phyloP scores from a whole-genome alignment of 1,139 yeast species.

The Yamadazyma blattariae region DNA sequence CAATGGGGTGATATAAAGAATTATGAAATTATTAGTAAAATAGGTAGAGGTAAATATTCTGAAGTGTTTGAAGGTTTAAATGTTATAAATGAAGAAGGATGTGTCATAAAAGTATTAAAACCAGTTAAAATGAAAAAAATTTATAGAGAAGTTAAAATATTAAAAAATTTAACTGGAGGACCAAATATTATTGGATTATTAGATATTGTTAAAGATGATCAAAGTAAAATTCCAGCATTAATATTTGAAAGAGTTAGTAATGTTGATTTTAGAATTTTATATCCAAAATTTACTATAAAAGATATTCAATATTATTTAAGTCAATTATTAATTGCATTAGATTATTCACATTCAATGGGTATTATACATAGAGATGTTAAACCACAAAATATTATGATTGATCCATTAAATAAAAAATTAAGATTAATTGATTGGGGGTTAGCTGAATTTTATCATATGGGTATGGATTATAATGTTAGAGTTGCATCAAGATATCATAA shows the following conservation, averaged over 20 bases:
- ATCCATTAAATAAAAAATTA: constrained; percentile 58
- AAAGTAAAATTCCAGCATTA: constrained; percentile 70
- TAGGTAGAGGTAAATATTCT: constrained; percentile 96
- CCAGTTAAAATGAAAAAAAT: constrained; percentile 81
- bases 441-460: constrained; percentile 78
- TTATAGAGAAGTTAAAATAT: constrained; percentile 70
- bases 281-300: constrained; percentile 59
- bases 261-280: constrained; percentile 68
- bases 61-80: constrained; percentile 84
- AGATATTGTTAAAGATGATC: constrained; percentile 76
- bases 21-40: constrained; percentile 88
- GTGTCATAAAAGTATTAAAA: constrained; percentile 72
- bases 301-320: constrained; percentile 73
- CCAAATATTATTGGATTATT: constrained; percentile 66
- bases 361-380: constrained; percentile 82
- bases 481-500: constrained; percentile 81
- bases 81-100: constrained; percentile 44
- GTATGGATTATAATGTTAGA: constrained; percentile 75
- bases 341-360: constrained; percentile 79
- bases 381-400: constrained; percentile 85
- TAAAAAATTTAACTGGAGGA: constrained; percentile 73
- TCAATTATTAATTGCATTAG: constrained; percentile 67
- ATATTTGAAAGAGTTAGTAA: constrained; percentile 71
- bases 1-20: constrained; percentile 72
- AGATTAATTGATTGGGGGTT: constrained; percentile 83